These are phyloP conservation scores for Boletus edulis DNA, from an alignment of 768 basidiomycete species.

Conservation along the genomic window DNA sequence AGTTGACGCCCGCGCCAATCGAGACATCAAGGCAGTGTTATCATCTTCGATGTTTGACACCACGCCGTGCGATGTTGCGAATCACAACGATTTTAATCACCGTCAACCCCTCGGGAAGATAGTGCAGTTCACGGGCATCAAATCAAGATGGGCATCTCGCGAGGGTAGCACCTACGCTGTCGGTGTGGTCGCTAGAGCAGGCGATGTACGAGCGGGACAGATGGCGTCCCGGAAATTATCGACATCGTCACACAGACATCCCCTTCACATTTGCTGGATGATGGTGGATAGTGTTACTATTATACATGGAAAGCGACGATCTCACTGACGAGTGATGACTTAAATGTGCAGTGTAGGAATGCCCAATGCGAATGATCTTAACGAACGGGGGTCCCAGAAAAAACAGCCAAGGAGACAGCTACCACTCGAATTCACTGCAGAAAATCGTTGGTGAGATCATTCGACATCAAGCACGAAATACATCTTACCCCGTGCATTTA, in stretches of 20 bases:
- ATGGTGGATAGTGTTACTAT: slow-evolving; percentile 15
- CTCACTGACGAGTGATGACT: slow-evolving; percentile 19
- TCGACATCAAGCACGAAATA: not conserved
- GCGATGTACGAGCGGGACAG: not conserved
- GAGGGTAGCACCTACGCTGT: not conserved
- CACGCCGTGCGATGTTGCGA: not conserved
- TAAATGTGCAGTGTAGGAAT: slow-evolving; percentile 24
- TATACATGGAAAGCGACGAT: slow-evolving; percentile 21
- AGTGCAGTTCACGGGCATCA: not conserved
- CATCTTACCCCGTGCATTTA: slow-evolving; percentile 89
- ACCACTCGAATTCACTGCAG: slow-evolving; percentile 47
- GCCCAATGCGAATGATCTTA: slow-evolving; percentile 23
- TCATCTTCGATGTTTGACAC: slow-evolving; percentile 1
- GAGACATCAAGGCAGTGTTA: not conserved
- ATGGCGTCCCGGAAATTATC: not conserved
- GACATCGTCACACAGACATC: not conserved
- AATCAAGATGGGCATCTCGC: not conserved
- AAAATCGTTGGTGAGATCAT: not conserved
- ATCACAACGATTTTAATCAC: slow-evolving; percentile 7
- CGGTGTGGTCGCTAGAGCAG: too few species aligned
- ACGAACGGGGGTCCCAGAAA: slow-evolving; percentile 3
- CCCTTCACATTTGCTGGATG: slow-evolving; percentile 4
- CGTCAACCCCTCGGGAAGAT: not conserved
- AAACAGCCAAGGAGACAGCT: slow-evolving; percentile 11
- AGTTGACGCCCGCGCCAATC: not conserved